Evolutionary conservation across 345 rosid genomes (phyloP), one percentile per base, ranked within the genome.

Genomic region (Hirschfeldia incana): DNA sequence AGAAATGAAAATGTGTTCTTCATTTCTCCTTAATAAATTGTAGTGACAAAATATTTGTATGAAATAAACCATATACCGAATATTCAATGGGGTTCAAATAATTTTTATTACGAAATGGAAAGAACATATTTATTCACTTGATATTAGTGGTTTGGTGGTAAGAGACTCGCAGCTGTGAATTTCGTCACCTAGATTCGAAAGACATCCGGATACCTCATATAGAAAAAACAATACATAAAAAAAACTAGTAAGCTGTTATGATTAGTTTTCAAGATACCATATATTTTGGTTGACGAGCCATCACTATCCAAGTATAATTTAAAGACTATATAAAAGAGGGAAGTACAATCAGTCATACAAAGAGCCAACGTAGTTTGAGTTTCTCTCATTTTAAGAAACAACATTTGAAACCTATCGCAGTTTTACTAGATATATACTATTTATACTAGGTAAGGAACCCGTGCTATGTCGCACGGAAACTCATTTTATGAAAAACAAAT

Each of bases 281-380:
- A 17, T 33, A 46, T 51, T 49, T 74, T 26, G 72, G 78, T 75
- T 66, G 78, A 57, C 59, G 67, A 34, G 55, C 27, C 34, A 75
- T 75, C 78, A 66, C 78, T 57, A 10, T 75, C 72, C 11, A 74
- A 37, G 49, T 15, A 53, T 51, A 51, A 27, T 26, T 34, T 53
- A 28, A n/a, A 53, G 58, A 58, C 12, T 39, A 51, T 34, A 55
- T 21, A 57, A 67, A 57, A n/a, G 59, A 75, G 58, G 42, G 71
- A 53, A 65, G 57, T 53, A 42, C 13, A 42, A 42, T 21, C 12
- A 42, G 11, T 42, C 49, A 42, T 42, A 65, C 61, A 76, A 67
- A 67, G 60, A 27, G 67, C 44, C 16, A 67, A 67, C 73, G 67
- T 65, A 39, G 30, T 6, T 67, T 30, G 44, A 67, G 67, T n/a